phyloP scores from a whole-genome alignment of 495 filamentous ascomycete genomes.

The Thozetella sp. region DNA sequence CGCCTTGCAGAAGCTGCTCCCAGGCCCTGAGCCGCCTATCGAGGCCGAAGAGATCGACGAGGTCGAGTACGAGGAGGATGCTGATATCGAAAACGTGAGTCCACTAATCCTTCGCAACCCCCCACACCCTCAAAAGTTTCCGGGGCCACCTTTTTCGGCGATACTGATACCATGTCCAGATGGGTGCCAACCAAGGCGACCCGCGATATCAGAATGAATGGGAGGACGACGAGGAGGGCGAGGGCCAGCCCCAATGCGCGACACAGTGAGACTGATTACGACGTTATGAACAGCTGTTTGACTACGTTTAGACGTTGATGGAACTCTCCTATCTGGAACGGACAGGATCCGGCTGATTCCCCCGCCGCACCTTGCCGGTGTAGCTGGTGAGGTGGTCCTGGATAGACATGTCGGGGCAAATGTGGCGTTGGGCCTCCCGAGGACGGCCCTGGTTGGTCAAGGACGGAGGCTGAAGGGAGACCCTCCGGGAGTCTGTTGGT shows the following conservation, averaged over 20 bases:
- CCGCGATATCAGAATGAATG: conserved; percentile 70
- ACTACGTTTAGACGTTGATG: conserved; percentile 12
- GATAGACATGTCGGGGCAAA: neutral
- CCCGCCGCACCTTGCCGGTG: neutral
- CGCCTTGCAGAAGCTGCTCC: conserved; percentile 73
- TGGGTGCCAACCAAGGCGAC: conserved; percentile 68
- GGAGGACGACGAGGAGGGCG: conserved; percentile 70
- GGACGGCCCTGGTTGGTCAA: neutral
- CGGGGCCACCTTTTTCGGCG: neutral
- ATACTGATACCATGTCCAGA: conserved; percentile 33
- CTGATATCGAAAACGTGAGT: conserved; percentile 76
- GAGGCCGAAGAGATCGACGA: conserved; percentile 77
- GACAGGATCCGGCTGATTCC: neutral
- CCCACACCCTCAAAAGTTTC: neutral
- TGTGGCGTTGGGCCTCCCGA: neutral
- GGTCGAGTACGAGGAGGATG: conserved; percentile 80
- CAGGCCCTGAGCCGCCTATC: conserved; percentile 59
- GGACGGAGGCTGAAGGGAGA: neutral
- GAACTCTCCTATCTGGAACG: neutral
- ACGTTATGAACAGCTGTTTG: conserved; percentile 12
- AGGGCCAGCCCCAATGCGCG: conserved; percentile 71
- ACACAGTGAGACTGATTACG: conserved; percentile 66
- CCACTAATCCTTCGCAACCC: conserved; percentile 8
- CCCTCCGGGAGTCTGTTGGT: neutral
- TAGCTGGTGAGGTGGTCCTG: neutral